Percentiles rank a stretch among this genome's conserved stretches.
These are phyloP conservation scores for Saccharum hybrid DNA, from an alignment of 202 grass and related monocot species.

Conservation along the genomic window DNA sequence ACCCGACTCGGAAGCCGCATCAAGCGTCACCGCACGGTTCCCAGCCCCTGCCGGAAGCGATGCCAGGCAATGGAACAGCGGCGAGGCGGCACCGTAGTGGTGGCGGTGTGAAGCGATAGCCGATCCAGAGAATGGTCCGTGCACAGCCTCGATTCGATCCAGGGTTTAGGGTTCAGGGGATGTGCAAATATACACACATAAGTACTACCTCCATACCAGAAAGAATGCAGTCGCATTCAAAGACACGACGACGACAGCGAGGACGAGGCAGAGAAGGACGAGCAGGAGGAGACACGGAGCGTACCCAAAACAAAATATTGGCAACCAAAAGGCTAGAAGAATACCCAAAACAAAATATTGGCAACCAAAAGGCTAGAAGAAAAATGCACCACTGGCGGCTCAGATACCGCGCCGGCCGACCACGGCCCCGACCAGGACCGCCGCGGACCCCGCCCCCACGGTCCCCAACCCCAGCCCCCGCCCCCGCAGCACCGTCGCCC, in stretches of 20 bases:
- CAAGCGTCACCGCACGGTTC: slow-evolving; percentile 17
- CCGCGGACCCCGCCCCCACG: neutral
- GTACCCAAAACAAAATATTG: neutral
- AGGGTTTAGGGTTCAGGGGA: neutral
- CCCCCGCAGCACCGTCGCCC: neutral
- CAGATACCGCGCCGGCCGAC: slow-evolving; percentile 23
- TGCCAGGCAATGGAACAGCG: neutral
- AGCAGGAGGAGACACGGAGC: neutral
- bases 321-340: neutral
- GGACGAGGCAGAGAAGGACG: neutral
- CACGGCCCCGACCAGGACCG: neutral
- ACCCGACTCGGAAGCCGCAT: too few species aligned
- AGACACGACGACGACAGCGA: neutral
- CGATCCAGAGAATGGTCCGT: neutral
- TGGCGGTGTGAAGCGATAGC: neutral
- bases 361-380: neutral
- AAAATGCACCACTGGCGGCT: slow-evolving; percentile 33
- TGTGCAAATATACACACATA: neutral
- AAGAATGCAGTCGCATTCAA: too few species aligned
- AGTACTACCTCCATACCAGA: too few species aligned
- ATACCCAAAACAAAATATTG: neutral
- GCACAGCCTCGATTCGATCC: neutral
- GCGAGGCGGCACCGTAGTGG: slow-evolving; percentile 12
- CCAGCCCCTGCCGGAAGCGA: slow-evolving; percentile 5
- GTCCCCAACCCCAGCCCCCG: slow-evolving; percentile 20